phyloP scores from a whole-genome alignment of 1,139 yeast species.

The Yamadazyma aaseri region DNA sequence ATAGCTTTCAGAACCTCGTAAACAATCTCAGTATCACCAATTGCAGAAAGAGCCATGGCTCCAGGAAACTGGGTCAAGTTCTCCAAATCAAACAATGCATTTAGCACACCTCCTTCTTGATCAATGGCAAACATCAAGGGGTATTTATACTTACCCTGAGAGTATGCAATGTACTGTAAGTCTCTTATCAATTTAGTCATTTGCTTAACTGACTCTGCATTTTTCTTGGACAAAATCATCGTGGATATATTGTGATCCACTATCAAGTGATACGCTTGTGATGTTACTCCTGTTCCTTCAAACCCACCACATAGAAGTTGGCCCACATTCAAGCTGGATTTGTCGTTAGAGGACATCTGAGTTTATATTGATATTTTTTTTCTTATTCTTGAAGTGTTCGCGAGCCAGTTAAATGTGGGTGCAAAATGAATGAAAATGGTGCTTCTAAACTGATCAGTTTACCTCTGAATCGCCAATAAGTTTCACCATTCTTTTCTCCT shows the following conservation, averaged over 20 bases:
- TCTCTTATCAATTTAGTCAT: slow-evolving; percentile 51
- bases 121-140: slow-evolving; percentile 74
- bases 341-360: too few species aligned
- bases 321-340: slow-evolving; percentile 33
- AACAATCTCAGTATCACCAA: slow-evolving; percentile 50
- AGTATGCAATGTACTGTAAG: slow-evolving; percentile 54
- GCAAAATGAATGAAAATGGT: too few species aligned
- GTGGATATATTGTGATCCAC: slow-evolving; percentile 54
- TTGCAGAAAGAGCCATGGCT: slow-evolving; percentile 64
- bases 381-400: too few species aligned
- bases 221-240: slow-evolving; percentile 56
- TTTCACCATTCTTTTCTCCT: too few species aligned
- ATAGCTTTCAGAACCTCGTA: slow-evolving; percentile 56
- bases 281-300: slow-evolving; percentile 55
- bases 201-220: slow-evolving; percentile 52
- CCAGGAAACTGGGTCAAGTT: slow-evolving; percentile 61
- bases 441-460: too few species aligned
- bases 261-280: slow-evolving; percentile 56
- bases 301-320: slow-evolving; percentile 66
- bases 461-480: too few species aligned
- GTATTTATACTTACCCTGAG: slow-evolving; percentile 48
- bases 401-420: too few species aligned
- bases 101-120: slow-evolving; percentile 79
- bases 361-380: too few species aligned
- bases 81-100: slow-evolving; percentile 54